phyloP scores from a whole-genome alignment of 371 early-diverging fungal species.

The Apophysomyces trapeziformis region DNA sequence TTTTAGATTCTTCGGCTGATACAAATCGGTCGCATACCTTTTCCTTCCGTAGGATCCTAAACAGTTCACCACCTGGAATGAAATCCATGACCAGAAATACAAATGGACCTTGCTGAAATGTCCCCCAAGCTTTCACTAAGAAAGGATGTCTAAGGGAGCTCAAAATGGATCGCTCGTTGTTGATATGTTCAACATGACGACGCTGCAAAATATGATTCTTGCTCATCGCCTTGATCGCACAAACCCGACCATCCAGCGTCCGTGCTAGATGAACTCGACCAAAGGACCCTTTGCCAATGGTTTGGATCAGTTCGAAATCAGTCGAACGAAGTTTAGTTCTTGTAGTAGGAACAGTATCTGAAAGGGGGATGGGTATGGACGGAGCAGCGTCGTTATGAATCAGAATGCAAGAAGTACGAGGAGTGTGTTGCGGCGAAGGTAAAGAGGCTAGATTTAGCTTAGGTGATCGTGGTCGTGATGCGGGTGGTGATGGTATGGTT shows the following conservation, averaged over 20 bases:
- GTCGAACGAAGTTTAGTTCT: not conserved
- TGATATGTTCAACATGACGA: slow-evolving; percentile 92
- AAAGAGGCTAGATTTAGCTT: not conserved
- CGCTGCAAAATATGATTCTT: slow-evolving; percentile 93
- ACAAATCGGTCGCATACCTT: slow-evolving; percentile 35
- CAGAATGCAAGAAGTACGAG: not conserved
- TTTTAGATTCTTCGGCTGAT: not conserved
- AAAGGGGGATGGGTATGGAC: not conserved
- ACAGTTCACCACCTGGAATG: slow-evolving; percentile 81
- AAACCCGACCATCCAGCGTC: slow-evolving; percentile 52
- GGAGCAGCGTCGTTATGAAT: not conserved
- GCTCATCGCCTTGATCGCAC: slow-evolving; percentile 91
- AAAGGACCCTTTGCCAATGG: slow-evolving; percentile 75
- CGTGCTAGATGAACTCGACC: slow-evolving; percentile 71
- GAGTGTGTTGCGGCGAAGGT: not conserved
- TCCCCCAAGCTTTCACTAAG: slow-evolving; percentile 90
- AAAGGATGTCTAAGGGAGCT: slow-evolving; percentile 86
- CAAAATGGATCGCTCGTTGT: slow-evolving; percentile 90
- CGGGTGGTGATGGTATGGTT: not conserved
- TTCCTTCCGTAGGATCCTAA: slow-evolving; percentile 74
- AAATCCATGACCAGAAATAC: slow-evolving; percentile 85
- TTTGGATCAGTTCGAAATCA: slow-evolving; percentile 46
- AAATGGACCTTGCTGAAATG: slow-evolving; percentile 82
- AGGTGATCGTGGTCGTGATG: slow-evolving; percentile 3
- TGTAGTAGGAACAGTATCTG: not conserved